phyloP scores from a whole-genome alignment of 768 basidiomycete genomes.

The Gloeopeniophorella convolvens region DNA sequence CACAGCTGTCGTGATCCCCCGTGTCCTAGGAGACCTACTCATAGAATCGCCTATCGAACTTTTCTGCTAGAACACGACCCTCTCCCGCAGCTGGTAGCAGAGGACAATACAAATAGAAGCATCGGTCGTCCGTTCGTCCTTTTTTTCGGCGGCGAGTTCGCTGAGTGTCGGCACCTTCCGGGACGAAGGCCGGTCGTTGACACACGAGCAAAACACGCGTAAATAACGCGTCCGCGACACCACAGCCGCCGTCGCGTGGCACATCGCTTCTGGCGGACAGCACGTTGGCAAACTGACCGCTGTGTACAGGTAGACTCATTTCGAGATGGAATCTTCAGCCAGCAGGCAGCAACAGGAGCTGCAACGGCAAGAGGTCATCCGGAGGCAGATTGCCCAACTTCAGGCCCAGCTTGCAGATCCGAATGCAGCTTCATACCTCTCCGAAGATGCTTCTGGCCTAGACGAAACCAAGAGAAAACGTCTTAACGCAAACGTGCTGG shows the following conservation, averaged over 20 bases:
- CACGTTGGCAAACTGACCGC: neutral
- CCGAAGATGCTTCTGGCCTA: slow-evolving; percentile 20
- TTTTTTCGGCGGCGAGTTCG: slow-evolving; percentile 10
- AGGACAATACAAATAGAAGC: neutral
- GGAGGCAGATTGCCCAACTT: slow-evolving; percentile 47
- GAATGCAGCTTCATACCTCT: slow-evolving; percentile 21
- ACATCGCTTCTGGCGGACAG: neutral
- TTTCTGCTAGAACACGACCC: neutral
- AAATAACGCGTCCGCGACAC: slow-evolving; percentile 22
- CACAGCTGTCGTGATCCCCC: neutral
- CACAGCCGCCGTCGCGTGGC: neutral
- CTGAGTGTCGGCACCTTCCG: slow-evolving; percentile 16
- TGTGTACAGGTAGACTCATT: neutral
- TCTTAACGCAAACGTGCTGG: slow-evolving; percentile 34
- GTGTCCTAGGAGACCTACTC: neutral
- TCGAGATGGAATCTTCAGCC: slow-evolving; percentile 50
- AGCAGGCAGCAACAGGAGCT: slow-evolving; percentile 34
- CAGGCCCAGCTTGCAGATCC: slow-evolving; percentile 46
- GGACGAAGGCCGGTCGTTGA: neutral
- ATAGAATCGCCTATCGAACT: neutral
- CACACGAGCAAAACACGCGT: slow-evolving; percentile 20
- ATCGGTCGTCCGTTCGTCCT: neutral
- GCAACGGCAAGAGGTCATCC: slow-evolving; percentile 42
- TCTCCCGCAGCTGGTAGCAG: neutral
- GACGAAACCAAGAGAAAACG: slow-evolving; percentile 45